These are phyloP conservation scores for Aspergillus eucalypticola DNA, from an alignment of 2,329 filamentous ascomycete species.

Conservation along the genomic window DNA sequence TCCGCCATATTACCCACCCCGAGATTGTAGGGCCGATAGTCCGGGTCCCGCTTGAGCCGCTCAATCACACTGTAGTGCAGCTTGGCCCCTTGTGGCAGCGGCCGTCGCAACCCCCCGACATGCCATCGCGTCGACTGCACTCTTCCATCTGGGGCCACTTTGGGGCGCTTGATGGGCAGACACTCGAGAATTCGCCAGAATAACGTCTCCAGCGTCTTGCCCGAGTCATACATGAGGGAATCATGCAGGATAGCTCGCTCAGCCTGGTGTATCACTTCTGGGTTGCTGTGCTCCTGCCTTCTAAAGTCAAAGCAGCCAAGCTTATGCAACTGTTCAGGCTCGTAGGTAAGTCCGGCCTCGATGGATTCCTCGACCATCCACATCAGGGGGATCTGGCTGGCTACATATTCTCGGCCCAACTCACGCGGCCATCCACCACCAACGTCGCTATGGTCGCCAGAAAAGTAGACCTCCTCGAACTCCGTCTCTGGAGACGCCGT, in stretches of 20 bases:
- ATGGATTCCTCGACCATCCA: slow-evolving; percentile 68
- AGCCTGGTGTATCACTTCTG: slow-evolving; percentile 10
- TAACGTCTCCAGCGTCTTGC: slow-evolving; percentile 16
- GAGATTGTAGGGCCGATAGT: slow-evolving; percentile 23
- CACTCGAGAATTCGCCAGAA: slow-evolving; percentile 24
- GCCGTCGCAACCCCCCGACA: slow-evolving; percentile 15
- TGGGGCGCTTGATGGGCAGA: slow-evolving; percentile 19
- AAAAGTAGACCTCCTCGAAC: slow-evolving; percentile 71
- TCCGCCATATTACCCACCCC: slow-evolving; percentile 16
- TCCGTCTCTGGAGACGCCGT: slow-evolving; percentile 42
- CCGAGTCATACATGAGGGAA: slow-evolving; percentile 20
- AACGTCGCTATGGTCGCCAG: slow-evolving; percentile 73
- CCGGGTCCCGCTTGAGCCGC: slow-evolving; percentile 14
- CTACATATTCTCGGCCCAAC: slow-evolving; percentile 44
- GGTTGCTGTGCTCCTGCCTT: neutral
- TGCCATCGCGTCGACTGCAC: slow-evolving; percentile 20
- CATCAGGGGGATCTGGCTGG: slow-evolving; percentile 65
- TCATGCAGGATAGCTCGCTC: slow-evolving; percentile 18
- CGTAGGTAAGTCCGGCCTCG: slow-evolving; percentile 67
- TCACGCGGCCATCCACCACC: slow-evolving; percentile 69
- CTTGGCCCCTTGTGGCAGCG: slow-evolving; percentile 14
- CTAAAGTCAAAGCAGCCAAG: slow-evolving; percentile 22
- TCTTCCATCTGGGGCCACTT: slow-evolving; percentile 17
- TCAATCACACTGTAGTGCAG: slow-evolving; percentile 20
- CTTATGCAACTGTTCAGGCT: slow-evolving; percentile 37